A percentile compares a stretch with the other conserved stretches of the same genome.
Conservation (phyloP, 2,329 filamentous ascomycete species). For the Aspergillus arachidicola region DNA sequence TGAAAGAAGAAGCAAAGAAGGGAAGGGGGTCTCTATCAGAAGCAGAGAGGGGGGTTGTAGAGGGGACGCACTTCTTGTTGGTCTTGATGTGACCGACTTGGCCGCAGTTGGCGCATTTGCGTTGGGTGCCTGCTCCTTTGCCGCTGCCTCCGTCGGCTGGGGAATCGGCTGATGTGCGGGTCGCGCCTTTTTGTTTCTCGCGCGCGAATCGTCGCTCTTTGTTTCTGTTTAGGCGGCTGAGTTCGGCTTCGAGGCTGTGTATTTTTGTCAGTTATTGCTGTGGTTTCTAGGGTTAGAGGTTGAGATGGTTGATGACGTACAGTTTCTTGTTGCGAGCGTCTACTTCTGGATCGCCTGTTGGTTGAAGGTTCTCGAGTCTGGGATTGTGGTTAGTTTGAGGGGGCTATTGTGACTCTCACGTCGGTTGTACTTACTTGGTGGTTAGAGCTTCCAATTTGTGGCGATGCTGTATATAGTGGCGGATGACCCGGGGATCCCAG, state of each 20-base stretch:
- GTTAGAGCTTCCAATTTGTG: constrained; percentile 70
- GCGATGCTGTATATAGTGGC: constrained; percentile 80
- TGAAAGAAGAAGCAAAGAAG: constrained; percentile 30
- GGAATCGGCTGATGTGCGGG: constrained; percentile 48
- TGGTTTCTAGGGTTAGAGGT: background rate
- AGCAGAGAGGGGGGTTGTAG: constrained; percentile 5
- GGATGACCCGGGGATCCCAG: constrained; percentile 82
- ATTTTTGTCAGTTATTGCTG: background rate
- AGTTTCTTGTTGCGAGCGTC: constrained; percentile 64
- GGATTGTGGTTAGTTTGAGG: constrained; percentile 11
- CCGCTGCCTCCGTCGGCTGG: constrained; percentile 53
- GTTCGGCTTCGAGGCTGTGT: constrained; percentile 70
- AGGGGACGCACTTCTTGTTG: constrained; percentile 81
- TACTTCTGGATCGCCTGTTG: constrained; percentile 67
- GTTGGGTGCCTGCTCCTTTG: constrained; percentile 67
- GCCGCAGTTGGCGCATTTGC: constrained; percentile 97
- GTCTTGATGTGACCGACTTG: constrained; percentile 98
- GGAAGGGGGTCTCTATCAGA: constrained; percentile 12
- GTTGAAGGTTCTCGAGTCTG: constrained; percentile 62
- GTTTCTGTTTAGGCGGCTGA: constrained; percentile 85
- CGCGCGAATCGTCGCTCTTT: constrained; percentile 86
- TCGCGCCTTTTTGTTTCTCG: constrained; percentile 78
- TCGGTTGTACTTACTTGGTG: constrained; percentile 64
- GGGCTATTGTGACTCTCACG: background rate
- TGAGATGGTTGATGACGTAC: constrained; percentile 40